These are phyloP conservation scores for Vaccinium corymbosum DNA, from an alignment of 148 eudicot species.

Conservation along the genomic window DNA sequence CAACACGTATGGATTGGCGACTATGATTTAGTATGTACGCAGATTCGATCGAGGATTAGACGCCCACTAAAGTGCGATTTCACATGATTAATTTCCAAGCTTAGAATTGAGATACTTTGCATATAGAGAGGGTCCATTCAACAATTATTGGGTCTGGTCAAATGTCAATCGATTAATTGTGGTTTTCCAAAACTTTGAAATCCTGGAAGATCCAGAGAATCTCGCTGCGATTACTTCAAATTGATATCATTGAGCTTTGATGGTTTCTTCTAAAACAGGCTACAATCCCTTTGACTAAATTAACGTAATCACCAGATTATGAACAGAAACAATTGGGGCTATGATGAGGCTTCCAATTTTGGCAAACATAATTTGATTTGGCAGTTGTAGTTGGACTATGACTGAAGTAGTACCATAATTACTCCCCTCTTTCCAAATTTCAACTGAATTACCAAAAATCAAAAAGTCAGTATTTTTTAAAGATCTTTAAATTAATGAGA, in stretches of 20 bases:
- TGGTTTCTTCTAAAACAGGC: neutral
- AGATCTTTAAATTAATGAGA: too few relatives aligned
- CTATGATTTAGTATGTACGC: neutral
- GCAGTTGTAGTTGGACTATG: neutral
- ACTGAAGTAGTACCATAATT: neutral
- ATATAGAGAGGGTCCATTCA: neutral
- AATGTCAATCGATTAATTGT: neutral
- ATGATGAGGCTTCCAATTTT: neutral
- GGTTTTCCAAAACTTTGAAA: neutral
- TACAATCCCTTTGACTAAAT: neutral
- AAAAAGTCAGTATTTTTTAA: too few relatives aligned
- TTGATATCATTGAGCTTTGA: neutral
- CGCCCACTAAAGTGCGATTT: neutral
- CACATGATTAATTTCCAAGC: neutral
- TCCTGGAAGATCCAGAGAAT: neutral
- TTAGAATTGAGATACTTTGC: neutral
- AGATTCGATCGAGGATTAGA: neutral
- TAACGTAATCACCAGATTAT: neutral
- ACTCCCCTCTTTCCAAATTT: neutral
- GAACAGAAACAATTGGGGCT: neutral
- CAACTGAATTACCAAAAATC: neutral
- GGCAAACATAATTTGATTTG: neutral
- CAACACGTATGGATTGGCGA: too few relatives aligned
- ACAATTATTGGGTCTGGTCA: neutral
- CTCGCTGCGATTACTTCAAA: neutral